Base-by-base conservation (phyloP, 2,329 filamentous ascomycete species). In the Colletotrichum australisinense region DNA sequence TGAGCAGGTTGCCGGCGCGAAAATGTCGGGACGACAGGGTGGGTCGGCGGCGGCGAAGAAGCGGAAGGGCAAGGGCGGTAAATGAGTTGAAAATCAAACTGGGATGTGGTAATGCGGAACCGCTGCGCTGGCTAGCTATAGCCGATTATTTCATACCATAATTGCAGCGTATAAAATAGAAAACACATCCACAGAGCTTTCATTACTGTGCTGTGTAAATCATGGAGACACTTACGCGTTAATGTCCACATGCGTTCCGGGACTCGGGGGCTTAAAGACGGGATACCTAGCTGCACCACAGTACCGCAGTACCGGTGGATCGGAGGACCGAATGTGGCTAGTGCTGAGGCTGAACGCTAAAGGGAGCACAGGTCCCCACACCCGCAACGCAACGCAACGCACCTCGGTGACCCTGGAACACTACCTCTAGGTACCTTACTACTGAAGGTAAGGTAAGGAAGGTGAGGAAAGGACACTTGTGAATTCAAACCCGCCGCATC, bases 31-130 rank as follows among this genome's bases (percentile, higher is more conserved):
- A 19, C 70, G 70, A 66, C 73, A 75, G 28, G 67, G 63, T n/a
- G 66, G 49, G 3, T 63, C 67, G 24, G 26, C 71, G 16, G 73
- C 58, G 5, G 56, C 73, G 46, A 75, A 65, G 53, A 75, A 73
- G 55, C 74, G 74, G 38, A 75, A 68, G 74, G 73, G 73, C 30
- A 73, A 70, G 69, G 59, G 72, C 24, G 63, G 68, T 24, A 74
- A 67, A n/a, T 74, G 35, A 42, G 3, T 14, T 14, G 4, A 16
- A 38, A 38, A 38, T 32, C 73, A 56, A 28, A 59, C 19, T 3
- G 9, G 26, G 19, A 4, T 16, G 38, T 28, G n/a, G 63, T 26
- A 16, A 38, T 24, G 12, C 28, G 11, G 30, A 53, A 42, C 46
- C 19, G 42, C 42, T 49, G 42, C 35, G 53, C 35, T 19, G 59